Percentiles rank a stretch among this genome's conserved stretches.
phyloP scores from a whole-genome alignment of 2,329 filamentous ascomycete species.

The Pezicula rhizophila region DNA sequence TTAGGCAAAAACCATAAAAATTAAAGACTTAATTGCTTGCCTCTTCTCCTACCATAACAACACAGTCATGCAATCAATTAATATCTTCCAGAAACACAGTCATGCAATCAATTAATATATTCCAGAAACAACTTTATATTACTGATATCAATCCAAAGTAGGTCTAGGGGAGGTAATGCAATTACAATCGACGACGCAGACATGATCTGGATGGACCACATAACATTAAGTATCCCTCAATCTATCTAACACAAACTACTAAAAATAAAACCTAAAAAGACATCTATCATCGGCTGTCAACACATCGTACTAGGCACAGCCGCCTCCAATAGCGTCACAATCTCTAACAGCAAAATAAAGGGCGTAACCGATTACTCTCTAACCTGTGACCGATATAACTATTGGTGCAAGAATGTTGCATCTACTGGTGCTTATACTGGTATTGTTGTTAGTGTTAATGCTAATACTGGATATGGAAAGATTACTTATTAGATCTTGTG shows the following conservation, averaged over 20 bases:
- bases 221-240: slow-evolving; percentile 12
- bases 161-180: slow-evolving; percentile 54
- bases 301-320: slow-evolving; percentile 31
- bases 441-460: slow-evolving; percentile 23
- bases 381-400: slow-evolving; percentile 38
- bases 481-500: neutral
- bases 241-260: neutral
- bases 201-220: slow-evolving; percentile 27
- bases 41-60: too few species aligned
- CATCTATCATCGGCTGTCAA: slow-evolving; percentile 37
- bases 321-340: slow-evolving; percentile 31
- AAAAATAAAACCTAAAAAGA: neutral
- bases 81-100: slow-evolving; percentile 28
- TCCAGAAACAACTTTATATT: slow-evolving; percentile 41
- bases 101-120: neutral
- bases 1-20: too few species aligned
- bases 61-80: neutral
- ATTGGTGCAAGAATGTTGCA: slow-evolving; percentile 32
- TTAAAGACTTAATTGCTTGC: too few species aligned
- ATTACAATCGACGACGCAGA: slow-evolving; percentile 45
- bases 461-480: slow-evolving; percentile 25
- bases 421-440: slow-evolving; percentile 17
- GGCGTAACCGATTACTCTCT: slow-evolving; percentile 36
- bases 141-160: slow-evolving; percentile 51
- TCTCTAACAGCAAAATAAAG: slow-evolving; percentile 41